A percentile compares a stretch with the other conserved stretches of the same genome.
Evolutionary conservation across 257 asterid species (phyloP).

Genomic region (Echites panduratus): DNA sequence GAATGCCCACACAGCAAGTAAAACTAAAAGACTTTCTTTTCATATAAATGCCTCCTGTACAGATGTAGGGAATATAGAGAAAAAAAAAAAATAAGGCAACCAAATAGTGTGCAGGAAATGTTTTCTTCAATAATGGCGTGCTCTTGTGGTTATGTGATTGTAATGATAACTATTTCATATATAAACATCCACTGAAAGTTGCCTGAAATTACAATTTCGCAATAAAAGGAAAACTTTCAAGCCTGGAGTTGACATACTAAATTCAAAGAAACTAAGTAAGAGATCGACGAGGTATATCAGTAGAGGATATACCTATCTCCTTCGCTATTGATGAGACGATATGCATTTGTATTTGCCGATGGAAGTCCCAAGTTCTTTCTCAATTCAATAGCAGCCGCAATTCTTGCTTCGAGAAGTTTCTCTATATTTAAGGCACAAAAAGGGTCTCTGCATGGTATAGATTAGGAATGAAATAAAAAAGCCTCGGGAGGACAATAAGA

Average conservation of each 20-base stretch:
- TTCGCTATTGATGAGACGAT: conserved; percentile 92
- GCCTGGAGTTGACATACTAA: not conserved
- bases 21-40: too few species aligned
- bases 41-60: too few species aligned
- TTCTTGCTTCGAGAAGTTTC: conserved; percentile 60
- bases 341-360: conserved; percentile 65
- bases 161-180: not conserved
- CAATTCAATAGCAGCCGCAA: conserved; percentile 56
- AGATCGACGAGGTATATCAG: not conserved
- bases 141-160: too few species aligned
- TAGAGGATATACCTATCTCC: conserved; percentile 65
- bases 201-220: not conserved
- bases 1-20: too few species aligned
- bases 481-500: not conserved
- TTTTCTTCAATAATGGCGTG: too few species aligned
- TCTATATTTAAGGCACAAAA: conserved; percentile 61
- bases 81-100: too few species aligned
- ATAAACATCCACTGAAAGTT: too few species aligned
- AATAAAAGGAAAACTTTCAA: too few species aligned
- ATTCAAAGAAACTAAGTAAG: not conserved
- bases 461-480: conserved; percentile 17
- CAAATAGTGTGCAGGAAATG: too few species aligned
- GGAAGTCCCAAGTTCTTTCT: conserved; percentile 76
- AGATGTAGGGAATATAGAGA: too few species aligned
- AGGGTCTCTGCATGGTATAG: conserved; percentile 85